Percentiles rank a stretch among this genome's conserved stretches.
phyloP scores from a whole-genome alignment of 2,329 filamentous ascomycete genomes.

The Ramularia collo-cygni region DNA sequence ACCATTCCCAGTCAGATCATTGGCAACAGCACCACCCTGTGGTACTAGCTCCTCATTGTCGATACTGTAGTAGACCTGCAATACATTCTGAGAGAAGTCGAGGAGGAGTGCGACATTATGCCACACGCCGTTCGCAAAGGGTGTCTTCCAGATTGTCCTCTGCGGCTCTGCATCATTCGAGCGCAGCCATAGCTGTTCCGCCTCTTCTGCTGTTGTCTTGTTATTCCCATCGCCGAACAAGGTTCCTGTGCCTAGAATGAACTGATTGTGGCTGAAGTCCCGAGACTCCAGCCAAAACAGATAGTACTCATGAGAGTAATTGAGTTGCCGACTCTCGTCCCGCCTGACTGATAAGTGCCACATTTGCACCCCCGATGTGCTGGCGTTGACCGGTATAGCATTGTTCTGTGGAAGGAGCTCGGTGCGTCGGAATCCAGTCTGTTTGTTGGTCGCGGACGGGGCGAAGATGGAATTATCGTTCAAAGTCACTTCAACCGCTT shows the following conservation, averaged over 20 bases:
- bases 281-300: slow-evolving; percentile 46
- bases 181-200: slow-evolving; percentile 26
- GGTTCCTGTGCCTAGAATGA: slow-evolving; percentile 30
- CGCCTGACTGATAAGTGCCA: slow-evolving; percentile 55
- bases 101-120: slow-evolving; percentile 57
- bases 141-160: slow-evolving; percentile 45
- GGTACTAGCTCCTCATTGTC: slow-evolving; percentile 6
- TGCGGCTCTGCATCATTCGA: slow-evolving; percentile 19
- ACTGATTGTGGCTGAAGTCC: slow-evolving; percentile 46
- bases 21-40: slow-evolving; percentile 42
- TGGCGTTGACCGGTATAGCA: slow-evolving; percentile 47
- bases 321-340: slow-evolving; percentile 47
- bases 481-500: slow-evolving; percentile 50
- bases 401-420: slow-evolving; percentile 44
- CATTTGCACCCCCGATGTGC: slow-evolving; percentile 51
- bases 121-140: slow-evolving; percentile 47
- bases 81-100: slow-evolving; percentile 51
- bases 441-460: slow-evolving; percentile 52
- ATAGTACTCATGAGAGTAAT: slow-evolving; percentile 56
- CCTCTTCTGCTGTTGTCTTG: slow-evolving; percentile 31
- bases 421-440: slow-evolving; percentile 55
- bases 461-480: slow-evolving; percentile 54
- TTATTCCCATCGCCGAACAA: slow-evolving; percentile 36
- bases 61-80: slow-evolving; percentile 51
- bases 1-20: slow-evolving; percentile 51